Base-by-base conservation (phyloP, 1,284 basidiomycete species). In the Phellopilus nigrolimitatus region DNA sequence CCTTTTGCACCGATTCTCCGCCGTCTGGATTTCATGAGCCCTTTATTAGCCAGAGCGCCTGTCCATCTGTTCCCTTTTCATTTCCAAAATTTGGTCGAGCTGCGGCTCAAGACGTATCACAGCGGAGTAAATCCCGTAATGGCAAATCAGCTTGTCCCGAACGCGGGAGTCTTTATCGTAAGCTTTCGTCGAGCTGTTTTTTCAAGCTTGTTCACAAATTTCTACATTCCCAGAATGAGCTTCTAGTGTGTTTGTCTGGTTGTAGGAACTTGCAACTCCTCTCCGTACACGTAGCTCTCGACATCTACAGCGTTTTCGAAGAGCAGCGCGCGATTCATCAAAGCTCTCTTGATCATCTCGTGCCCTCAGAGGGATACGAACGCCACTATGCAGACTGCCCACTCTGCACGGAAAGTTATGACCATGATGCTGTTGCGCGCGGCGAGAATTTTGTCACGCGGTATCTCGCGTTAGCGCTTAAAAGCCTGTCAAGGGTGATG, bases 281-380 rank as follows among this genome's bases (percentile, higher is more conserved):
- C 15, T 53, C 51, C 3, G 34, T 47, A 21, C 51, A 48, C 19
- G 30, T 19, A 3, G 31, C 45, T 6, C 30, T 53, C 13, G 51
- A 53, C 36, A n/a, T 27, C 31, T 15, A 6, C 12, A 6, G 6
- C 21, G 17, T 19, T 17, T 47, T 47, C 7, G 12, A 24, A 12
- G 15, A 17, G 12, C 45, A 42, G 38, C 25, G 9, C 21, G 4
- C n/a, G 9, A 28, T 24, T 13, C 51, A 53, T 27, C 22, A 12
- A 9, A 27, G 19, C 3, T 53, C 46, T n/a, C 6, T 53, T n/a
- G 30, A 34, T 10, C 51, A 53, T 12, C 25, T 53, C 21, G 13
- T 30, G 33, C 51, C 51, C 8, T 53, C 51, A 15, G 51, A 53
- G 43, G 51, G 51, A 3, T 53, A 53, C 40, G 37, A 42, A 27